Evolutionary conservation across 345 rosid species (phyloP), one percentile per base, ranked within the genome.

Genomic region (Populus deltoides): DNA sequence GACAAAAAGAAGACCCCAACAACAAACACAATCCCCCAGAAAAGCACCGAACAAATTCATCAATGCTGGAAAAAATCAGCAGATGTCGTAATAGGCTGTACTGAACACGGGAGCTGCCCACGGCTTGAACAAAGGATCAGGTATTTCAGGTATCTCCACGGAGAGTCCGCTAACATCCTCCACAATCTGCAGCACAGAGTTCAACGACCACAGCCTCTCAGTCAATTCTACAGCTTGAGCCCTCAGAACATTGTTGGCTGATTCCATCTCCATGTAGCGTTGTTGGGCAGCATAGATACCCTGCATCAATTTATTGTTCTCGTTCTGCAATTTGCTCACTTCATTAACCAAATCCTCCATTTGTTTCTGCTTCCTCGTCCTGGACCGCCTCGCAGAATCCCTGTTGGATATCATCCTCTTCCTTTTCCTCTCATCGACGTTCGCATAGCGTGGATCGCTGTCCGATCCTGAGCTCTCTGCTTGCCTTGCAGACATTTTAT

Each of bases 361-460:
- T 53, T 80, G 90, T 87, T 91, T 88, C 87, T 91, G 94, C 81
- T 93, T 96, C 90, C 82, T 87, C 97, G 81, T 76, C 73, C 99
- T 83, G 17, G 97, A 96, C 41, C 98, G 85, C 79, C 94, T 84
- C 1, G 98, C 97, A 0, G 99, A 96, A 81, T 93, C 99, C 16
- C 97, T 83, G 83, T 96, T 96, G 9, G 99, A 92, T 24, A 89
- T 81, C 97, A 90, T 91, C 66, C 97, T 87, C 92, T 91, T 95
- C 87, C 97, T 84, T 71, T 91, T 96, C 93, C 85, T 89, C 74
- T 91, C 98, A 36, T 93, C 97, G 1, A 84, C 65, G 27, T 77
- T n/a, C 0, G 86, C 83, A 20, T 80, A 81, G 22, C 83, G 85
- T 31, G 89, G 94, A 69, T 90, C 95, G 1, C 85, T 78, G 45